Evolutionary conservation across 768 basidiomycete genomes (phyloP), one percentile per base, ranked within the genome.

Genomic region (Phanerochaete sordida): DNA sequence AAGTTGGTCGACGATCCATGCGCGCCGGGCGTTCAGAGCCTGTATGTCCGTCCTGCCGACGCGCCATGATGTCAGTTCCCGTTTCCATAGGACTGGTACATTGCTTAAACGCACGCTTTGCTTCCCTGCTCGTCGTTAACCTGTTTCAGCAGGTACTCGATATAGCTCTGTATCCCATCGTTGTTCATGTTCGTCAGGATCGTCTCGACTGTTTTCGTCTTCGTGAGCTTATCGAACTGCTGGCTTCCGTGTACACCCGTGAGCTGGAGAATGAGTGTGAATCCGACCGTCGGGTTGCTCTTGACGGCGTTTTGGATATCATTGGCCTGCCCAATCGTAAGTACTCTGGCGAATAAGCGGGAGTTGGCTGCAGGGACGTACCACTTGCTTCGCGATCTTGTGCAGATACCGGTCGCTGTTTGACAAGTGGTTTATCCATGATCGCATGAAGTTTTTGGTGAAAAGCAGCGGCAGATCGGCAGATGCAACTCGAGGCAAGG

Each of bases 391-490:
- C 1, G 96, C 93, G 19, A 89, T 87, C 73, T 93, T 95, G 76
- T 96, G 91, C 48, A 98, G 75, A 70, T 94, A 90, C 53, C 94
- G 84, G 72, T 98, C 95, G 47, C 81, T 81, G 56, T 91, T 87
- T 0, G 93, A 90, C 23, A 99, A 80, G 72, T 98, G 95, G 70
- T 96, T 96, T 61, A 96, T 95, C 93, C 95, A 96, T 37, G 89
- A 88, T 37, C 94, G 87, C 90, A 98, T 95, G 68, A 97, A 91
- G 71, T 97, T 95, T 67, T 88, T 89, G 21, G 92, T 95, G 72
- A 99, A 95, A 33, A 98, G 78, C 81, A 93, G 87, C 0, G 92
- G 89, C 66, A 96, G 78, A 56, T 84, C 87, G 47, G 82, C 74
- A 19, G 84, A 73, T 16, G 81, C 77, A 30, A 92, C 81, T 37